Evolutionary conservation across 2,329 filamentous ascomycete species (phyloP).

Genomic region (Aspergillus sp.): DNA sequence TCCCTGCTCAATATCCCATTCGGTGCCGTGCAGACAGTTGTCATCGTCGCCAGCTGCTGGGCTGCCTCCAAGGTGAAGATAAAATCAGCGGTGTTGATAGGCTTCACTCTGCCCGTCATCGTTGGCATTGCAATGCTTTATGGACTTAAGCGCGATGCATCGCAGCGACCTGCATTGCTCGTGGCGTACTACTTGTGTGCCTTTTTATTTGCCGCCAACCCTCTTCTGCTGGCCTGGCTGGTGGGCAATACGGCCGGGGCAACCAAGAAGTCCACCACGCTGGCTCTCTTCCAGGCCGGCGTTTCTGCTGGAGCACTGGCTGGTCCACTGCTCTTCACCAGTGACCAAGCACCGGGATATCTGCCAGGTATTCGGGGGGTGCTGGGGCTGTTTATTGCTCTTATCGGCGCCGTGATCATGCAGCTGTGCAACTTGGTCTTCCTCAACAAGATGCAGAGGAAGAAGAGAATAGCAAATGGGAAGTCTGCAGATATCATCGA

Average conservation of each 20-base stretch:
- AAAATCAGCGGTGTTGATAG: constrained; percentile 58
- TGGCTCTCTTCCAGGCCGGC: constrained; percentile 65
- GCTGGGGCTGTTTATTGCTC: constrained; percentile 44
- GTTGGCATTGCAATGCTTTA: constrained; percentile 59
- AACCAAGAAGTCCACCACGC: constrained; percentile 65
- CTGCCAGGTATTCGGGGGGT: constrained; percentile 57
- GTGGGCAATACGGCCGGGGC: constrained; percentile 67
- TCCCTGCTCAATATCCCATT: constrained; percentile 68
- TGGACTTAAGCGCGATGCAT: constrained; percentile 46
- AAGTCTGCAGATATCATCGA: constrained; percentile 62
- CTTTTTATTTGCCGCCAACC: constrained; percentile 66
- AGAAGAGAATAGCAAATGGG: constrained; percentile 57
- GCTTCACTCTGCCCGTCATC: constrained; percentile 60
- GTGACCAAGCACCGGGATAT: constrained; percentile 59
- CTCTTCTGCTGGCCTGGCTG: constrained; percentile 67
- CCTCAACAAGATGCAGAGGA: constrained; percentile 56
- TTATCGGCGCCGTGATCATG: constrained; percentile 54
- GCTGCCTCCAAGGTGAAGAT: constrained; percentile 57
- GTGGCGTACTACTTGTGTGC: constrained; percentile 65
- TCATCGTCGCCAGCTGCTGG: constrained; percentile 61
- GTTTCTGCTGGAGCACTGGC: constrained; percentile 66
- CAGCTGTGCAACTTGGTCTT: constrained; percentile 57
- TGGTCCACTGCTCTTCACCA: constrained; percentile 63
- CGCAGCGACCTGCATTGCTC: constrained; percentile 51
- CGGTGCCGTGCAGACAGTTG: constrained; percentile 59